phyloP scores from a whole-genome alignment of 164 flowering plant species.

The Santalum album region DNA sequence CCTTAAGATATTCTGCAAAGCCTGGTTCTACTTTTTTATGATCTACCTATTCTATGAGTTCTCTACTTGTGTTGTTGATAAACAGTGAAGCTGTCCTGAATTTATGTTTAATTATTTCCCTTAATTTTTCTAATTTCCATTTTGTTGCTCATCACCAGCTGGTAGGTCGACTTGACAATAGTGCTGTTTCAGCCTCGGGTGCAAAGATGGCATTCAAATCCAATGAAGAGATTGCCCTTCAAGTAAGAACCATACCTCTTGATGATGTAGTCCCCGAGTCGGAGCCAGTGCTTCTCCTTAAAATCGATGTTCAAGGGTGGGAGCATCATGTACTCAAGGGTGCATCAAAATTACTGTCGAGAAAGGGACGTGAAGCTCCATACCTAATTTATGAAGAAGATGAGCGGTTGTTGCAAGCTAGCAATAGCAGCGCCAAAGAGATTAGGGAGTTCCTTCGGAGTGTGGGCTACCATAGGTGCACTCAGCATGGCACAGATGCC shows the following conservation, averaged over 20 bases:
- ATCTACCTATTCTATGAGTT: neutral
- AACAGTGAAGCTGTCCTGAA: neutral
- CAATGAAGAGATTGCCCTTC: constrained; percentile 76
- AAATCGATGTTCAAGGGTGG: constrained; percentile 99
- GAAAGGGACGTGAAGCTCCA: constrained; percentile 74
- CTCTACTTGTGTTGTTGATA: too few species aligned
- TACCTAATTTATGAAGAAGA: constrained; percentile 93
- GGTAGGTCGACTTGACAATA: constrained; percentile 94
- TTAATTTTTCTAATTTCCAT: neutral
- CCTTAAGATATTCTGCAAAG: too few species aligned
- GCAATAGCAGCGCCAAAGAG: constrained; percentile 82
- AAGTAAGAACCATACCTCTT: constrained; percentile 75
- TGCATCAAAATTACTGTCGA: constrained; percentile 64
- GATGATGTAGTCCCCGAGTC: constrained; percentile 74
- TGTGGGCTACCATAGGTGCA: constrained; percentile 72
- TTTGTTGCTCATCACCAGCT: constrained; percentile 33
- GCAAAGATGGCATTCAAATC: constrained; percentile 93
- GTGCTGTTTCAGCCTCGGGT: constrained; percentile 89
- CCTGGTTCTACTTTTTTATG: too few species aligned
- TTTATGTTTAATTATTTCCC: neutral
- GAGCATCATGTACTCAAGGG: constrained; percentile 91
- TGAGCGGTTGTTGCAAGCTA: constrained; percentile 76
- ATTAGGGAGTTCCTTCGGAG: constrained; percentile 61
- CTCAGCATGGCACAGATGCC: constrained; percentile 85
- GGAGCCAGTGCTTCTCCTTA: constrained; percentile 58